Evolutionary conservation across 441 rosid genomes (phyloP).

Genomic region (Lepidium campestre): DNA sequence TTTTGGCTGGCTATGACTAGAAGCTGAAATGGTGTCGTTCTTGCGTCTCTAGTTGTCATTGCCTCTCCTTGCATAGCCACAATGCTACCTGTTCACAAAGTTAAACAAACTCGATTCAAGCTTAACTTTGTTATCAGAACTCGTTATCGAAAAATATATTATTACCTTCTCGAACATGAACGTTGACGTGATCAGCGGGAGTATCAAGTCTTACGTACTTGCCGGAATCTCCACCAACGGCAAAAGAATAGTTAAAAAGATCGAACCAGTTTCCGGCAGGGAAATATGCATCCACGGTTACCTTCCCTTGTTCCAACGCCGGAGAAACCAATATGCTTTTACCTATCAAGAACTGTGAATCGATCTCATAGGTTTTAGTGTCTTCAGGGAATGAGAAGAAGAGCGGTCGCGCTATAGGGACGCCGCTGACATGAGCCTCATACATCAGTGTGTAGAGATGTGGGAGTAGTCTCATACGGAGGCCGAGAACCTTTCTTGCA

Average conservation of each 20-base stretch:
- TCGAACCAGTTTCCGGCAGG: constrained; percentile 58
- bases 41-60: constrained; percentile 55
- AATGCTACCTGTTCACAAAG: constrained; percentile 30
- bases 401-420: constrained; percentile 65
- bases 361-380: constrained; percentile 39
- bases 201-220: constrained; percentile 37
- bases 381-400: constrained; percentile 69
- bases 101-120: not conserved
- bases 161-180: constrained; percentile 56
- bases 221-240: constrained; percentile 40
- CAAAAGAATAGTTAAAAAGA: constrained; percentile 48
- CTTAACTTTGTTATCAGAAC: not conserved
- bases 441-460: constrained; percentile 61
- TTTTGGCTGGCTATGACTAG: constrained; percentile 41
- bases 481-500: constrained; percentile 60
- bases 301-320: constrained; percentile 29
- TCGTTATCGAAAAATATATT: not conserved
- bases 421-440: constrained; percentile 48
- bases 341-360: constrained; percentile 50
- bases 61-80: constrained; percentile 76
- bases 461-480: constrained; percentile 61
- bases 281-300: constrained; percentile 46
- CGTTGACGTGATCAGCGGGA: constrained; percentile 47
- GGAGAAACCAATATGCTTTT: constrained; percentile 57
- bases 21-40: constrained; percentile 48